Base-by-base conservation (phyloP, 2,329 filamentous ascomycete species). In the Arthroderma sp. region DNA sequence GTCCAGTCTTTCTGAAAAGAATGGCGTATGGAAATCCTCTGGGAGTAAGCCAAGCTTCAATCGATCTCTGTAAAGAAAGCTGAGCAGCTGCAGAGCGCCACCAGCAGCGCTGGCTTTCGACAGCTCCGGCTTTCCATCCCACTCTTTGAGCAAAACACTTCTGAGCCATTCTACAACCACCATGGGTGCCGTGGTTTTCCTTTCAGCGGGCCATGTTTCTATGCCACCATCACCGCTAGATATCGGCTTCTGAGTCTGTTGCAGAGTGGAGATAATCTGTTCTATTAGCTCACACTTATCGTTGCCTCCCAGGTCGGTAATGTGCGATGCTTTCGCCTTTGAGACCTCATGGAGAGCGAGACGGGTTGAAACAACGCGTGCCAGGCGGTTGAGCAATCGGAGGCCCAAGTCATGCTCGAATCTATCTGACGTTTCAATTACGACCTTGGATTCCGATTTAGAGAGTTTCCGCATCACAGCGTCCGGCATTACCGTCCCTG, bases 1-100 rank as follows among this genome's bases (percentile, higher is more conserved):
- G 68, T 95, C 87, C 3, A 95, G 74, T 15, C 84, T 81, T 58
- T 91, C 86, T 0, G 86, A 81, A 44, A 95, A 80, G 63, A 88
- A 87, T 39, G 87, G 82, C 2, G 87, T 84, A 21, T 84, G 79
- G 63, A 95, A 94, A 66, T 87, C 82, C 43, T 82, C 78, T 49
- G 85, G 81, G 4, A 79, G 76, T 3, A 94, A 71, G 2, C 86
- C 79, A 2, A 91, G 76, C 37, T 82, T 78, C 63, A 80, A 81
- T 56, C 82, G 76, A 64, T 88, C 83, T 82, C 79, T 76, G 86
- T 88, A 85, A 68, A 95, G 79, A 23, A 83, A 79, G 31, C 81
- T 76, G 51, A 95, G 80, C 31, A 94, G 78, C 52, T 84, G 82
- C 41, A 96, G 73, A 6, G 89, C 88, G 55, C 88, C 86, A 13